Percentiles rank a stretch among this genome's conserved stretches.
Evolutionary conservation across 306 rosid genomes (phyloP).

Genomic region (Cicer arietinum): DNA sequence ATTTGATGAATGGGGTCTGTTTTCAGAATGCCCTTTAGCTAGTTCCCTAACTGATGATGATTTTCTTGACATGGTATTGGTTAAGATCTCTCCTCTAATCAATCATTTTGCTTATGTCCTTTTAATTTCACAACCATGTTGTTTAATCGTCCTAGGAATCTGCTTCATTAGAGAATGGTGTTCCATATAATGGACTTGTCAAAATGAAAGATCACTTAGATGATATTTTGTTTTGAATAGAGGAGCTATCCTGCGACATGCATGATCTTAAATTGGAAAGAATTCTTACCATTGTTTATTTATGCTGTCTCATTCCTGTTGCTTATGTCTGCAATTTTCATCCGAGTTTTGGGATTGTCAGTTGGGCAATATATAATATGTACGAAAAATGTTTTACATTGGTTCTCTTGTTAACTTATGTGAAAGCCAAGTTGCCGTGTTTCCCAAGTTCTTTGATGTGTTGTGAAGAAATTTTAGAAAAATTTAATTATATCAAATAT

Average conservation of each 20-base stretch:
- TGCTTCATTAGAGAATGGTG: slow-evolving; percentile 3
- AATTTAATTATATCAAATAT: not conserved
- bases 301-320: not conserved
- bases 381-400: not conserved
- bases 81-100: slow-evolving; percentile 23
- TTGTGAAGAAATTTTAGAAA: not conserved
- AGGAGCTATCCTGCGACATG: not conserved
- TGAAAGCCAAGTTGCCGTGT: not conserved
- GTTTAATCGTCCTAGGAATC: not conserved
- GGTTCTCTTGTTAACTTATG: not conserved
- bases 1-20: slow-evolving; percentile 58
- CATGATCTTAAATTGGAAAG: slow-evolving; percentile 4
- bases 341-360: slow-evolving; percentile 16
- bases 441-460: not conserved
- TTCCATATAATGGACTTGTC: slow-evolving; percentile 1
- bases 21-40: slow-evolving; percentile 60
- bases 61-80: slow-evolving; percentile 75
- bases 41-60: slow-evolving; percentile 72
- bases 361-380: not conserved
- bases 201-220: slow-evolving; percentile 14
- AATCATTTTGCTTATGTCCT: not conserved
- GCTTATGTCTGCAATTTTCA: not conserved
- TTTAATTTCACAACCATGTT: not conserved
- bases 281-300: not conserved
- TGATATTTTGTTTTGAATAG: not conserved